Evolutionary conservation across 2,329 filamentous ascomycete species (phyloP).

Genomic region (Fusarium scirpi): DNA sequence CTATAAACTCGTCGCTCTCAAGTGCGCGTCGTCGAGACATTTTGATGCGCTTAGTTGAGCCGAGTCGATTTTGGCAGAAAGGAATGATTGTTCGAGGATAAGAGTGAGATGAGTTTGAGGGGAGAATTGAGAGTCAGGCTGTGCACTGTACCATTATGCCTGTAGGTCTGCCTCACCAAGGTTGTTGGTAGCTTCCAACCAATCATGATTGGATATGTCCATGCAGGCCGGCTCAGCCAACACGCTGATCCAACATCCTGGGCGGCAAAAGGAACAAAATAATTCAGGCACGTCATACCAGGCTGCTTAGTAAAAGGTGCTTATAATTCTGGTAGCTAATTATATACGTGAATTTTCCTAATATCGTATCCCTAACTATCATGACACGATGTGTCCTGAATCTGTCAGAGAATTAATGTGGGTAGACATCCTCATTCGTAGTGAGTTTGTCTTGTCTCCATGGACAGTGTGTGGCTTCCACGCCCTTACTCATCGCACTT

Average conservation of each 20-base stretch:
- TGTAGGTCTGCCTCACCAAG: not conserved
- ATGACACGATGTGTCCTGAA: accelerated
- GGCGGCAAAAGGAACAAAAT: too few species aligned
- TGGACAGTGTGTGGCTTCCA: accelerated
- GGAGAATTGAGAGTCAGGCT: not conserved
- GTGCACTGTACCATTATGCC: not conserved
- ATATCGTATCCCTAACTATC: accelerated
- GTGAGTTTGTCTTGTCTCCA: accelerated
- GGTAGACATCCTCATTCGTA: accelerated
- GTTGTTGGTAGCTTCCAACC: not conserved
- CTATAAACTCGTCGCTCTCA: too few species aligned
- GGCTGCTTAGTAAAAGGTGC: too few species aligned
- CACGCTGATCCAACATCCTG: too few species aligned
- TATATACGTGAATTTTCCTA: not conserved
- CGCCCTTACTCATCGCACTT: not conserved
- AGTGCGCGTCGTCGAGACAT: accelerated
- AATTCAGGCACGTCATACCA: too few species aligned
- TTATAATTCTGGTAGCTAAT: accelerated
- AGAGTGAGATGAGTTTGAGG: accelerated
- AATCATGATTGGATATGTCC: accelerated
- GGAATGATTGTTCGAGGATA: accelerated
- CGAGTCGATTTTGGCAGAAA: too few species aligned
- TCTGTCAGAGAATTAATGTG: accelerated
- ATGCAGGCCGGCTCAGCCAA: not conserved
- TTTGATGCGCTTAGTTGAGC: too few species aligned